Evolutionary conservation across 768 basidiomycete genomes (phyloP).

Genomic region (Collybiopsis confluens): DNA sequence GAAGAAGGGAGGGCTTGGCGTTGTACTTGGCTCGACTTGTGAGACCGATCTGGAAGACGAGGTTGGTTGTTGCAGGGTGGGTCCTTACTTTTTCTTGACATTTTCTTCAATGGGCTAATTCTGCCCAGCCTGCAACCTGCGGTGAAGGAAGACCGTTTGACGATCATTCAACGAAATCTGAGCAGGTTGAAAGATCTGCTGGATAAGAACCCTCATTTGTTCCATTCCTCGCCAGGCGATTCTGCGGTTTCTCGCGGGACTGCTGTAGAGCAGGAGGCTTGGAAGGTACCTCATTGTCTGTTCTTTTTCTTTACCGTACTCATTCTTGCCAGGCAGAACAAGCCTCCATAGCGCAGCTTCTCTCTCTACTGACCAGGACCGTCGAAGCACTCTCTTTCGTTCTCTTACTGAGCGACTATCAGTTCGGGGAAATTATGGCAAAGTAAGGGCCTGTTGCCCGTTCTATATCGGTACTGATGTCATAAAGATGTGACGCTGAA

Average conservation of each 20-base stretch:
- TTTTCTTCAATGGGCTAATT: neutral
- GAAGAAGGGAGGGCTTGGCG: conserved; percentile 83
- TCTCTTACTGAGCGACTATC: conserved; percentile 87
- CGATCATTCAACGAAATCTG: conserved; percentile 77
- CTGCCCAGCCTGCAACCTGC: conserved; percentile 47
- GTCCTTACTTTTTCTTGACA: conserved; percentile 18
- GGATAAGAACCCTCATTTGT: conserved; percentile 79
- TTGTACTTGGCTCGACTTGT: conserved; percentile 84
- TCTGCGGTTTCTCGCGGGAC: conserved; percentile 51
- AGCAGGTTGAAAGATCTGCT: conserved; percentile 72
- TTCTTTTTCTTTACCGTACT: neutral
- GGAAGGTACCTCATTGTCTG: conserved; percentile 54
- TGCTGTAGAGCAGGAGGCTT: conserved; percentile 78
- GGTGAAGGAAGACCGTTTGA: conserved; percentile 56
- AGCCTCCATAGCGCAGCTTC: conserved; percentile 72
- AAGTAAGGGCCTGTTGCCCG: conserved; percentile 40
- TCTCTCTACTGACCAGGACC: conserved; percentile 71
- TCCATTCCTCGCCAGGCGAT: conserved; percentile 78
- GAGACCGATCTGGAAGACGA: conserved; percentile 83
- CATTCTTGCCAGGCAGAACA: conserved; percentile 63
- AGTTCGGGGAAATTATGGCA: conserved; percentile 76
- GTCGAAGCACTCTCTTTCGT: conserved; percentile 95
- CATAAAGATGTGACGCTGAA: conserved; percentile 63
- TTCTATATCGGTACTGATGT: neutral
- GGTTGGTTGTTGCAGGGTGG: conserved; percentile 64